Conservation (phyloP, 805 yeast species). For the Cyberlindnera lachancei region DNA sequence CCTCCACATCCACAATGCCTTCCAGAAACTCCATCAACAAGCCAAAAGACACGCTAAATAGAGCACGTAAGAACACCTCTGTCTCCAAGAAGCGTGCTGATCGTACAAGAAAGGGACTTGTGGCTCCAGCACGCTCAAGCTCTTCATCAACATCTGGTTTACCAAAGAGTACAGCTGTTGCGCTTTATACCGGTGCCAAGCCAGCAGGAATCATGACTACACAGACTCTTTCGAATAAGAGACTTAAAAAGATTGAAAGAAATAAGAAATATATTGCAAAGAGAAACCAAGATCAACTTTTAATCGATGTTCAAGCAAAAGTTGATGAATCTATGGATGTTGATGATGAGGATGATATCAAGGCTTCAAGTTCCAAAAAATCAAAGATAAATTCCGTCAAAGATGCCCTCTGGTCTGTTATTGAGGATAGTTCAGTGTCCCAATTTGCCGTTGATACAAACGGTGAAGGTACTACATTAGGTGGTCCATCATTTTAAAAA, state of each 20-base stretch:
- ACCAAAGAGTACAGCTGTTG: conserved; percentile 34
- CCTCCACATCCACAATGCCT: conserved; percentile 59
- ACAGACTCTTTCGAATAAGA: conserved; percentile 64
- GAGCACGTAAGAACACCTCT: conserved; percentile 42
- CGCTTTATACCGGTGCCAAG: conserved; percentile 29
- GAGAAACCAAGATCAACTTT: conserved; percentile 37
- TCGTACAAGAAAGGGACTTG: conserved; percentile 34
- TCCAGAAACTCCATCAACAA: conserved; percentile 76
- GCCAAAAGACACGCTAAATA: conserved; percentile 54
- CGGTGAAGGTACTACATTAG: conserved; percentile 81
- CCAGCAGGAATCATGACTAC: conserved; percentile 35
- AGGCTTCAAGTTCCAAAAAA: conserved; percentile 6
- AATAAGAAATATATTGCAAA: conserved; percentile 63
- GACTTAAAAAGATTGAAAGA: conserved; percentile 72
- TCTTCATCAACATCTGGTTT: conserved; percentile 33
- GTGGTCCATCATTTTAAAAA: conserved; percentile 57
- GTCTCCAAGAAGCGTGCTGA: conserved; percentile 50
- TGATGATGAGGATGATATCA: conserved; percentile 28
- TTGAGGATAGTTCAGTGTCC: conserved; percentile 47
- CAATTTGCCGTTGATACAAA: conserved; percentile 33
- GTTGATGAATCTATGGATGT: conserved; percentile 45
- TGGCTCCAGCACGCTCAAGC: conserved; percentile 40
- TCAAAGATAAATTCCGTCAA: conserved; percentile 42
- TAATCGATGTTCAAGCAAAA: conserved; percentile 42
- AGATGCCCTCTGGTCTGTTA: conserved; percentile 64